Base-by-base conservation (phyloP, 129 eudicot genomes). In the Logfia minima region DNA sequence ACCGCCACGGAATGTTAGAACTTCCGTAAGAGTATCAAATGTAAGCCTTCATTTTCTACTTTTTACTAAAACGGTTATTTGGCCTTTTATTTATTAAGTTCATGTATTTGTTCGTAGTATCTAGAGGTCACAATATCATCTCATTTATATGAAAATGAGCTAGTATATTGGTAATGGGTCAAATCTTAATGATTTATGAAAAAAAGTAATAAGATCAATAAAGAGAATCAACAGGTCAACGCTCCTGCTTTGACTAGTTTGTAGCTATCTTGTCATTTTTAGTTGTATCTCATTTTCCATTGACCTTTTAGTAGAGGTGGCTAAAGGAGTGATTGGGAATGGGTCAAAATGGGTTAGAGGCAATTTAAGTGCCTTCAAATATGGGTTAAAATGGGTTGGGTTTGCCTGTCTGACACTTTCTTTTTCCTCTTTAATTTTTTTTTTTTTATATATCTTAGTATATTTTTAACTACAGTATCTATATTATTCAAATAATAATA, bases 1-100 rank as follows among this genome's bases (percentile, higher is more conserved):
- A 24, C 26, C 1, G 26, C 96, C 96, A 31, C 86, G 90, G 62
- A 82, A 45, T 56, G 29, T 90, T 1, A 86, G 85, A 66, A 90
- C 96, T 26, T 90, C 96, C 48, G 92, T 90, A 56, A 90, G 58
- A 84, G 96, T 90, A 62, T 90, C 96, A 41, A 90, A 87, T 80
- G 96, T 90, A 66, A 86, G 92, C 72, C 24, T 56, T 26, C 23
- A n/a, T 19, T 62, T 31, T 39, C 39, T 34, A 14, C 31, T 13
- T 52, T 53, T 16, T 14, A 76, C 14, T 55, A 16, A n/a, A 58
- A 19, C 21, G 24, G 7, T 5, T 45, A 45, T 18, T 58, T 58
- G 63, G 4, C 13, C 63, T 17, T 58, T n/a, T 19, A 58, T 0
- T 2, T 58, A 58, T 19, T 6, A 58, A 58, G 22, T 58, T 58